Percentiles rank a stretch among this genome's conserved stretches.
Evolutionary conservation across 2,329 filamentous ascomycete genomes (phyloP).

Genomic region (Aspergillus caelatus): DNA sequence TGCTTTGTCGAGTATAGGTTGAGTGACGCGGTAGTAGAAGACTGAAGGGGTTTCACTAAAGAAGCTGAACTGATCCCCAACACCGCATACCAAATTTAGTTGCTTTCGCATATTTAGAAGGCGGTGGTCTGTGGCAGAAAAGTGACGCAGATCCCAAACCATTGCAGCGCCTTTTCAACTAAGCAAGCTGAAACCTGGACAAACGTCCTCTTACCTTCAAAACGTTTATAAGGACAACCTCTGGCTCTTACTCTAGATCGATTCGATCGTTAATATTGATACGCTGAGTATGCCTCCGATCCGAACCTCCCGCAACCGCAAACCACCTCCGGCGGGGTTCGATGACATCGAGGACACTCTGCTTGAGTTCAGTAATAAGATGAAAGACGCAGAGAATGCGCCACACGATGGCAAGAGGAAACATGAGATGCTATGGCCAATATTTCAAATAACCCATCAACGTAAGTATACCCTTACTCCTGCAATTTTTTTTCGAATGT

Average conservation of each 20-base stretch:
- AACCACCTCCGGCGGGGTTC: slow-evolving; percentile 68
- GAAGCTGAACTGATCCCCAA: neutral
- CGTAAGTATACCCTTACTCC: slow-evolving; percentile 53
- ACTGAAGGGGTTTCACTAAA: neutral
- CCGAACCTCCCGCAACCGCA: slow-evolving; percentile 61
- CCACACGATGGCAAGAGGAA: slow-evolving; percentile 78
- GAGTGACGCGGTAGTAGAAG: neutral
- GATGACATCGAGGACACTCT: slow-evolving; percentile 70
- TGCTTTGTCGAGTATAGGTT: neutral
- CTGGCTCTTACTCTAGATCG: neutral
- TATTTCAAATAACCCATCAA: slow-evolving; percentile 96
- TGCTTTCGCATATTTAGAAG: slow-evolving; percentile 2
- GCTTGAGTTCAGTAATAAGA: slow-evolving; percentile 68
- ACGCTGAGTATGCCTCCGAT: slow-evolving; percentile 60
- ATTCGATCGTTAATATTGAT: neutral
- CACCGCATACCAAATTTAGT: slow-evolving; percentile 2
- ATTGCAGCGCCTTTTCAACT: too few relatives aligned
- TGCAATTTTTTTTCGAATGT: neutral
- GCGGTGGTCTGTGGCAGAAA: slow-evolving; percentile 15
- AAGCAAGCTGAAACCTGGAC: neutral
- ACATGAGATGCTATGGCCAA: slow-evolving; percentile 92
- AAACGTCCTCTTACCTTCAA: neutral
- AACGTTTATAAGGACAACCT: neutral
- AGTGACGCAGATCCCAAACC: neutral
- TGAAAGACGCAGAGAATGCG: slow-evolving; percentile 84